Evolutionary conservation across 345 rosid species (phyloP).

Genomic region (Eucalyptus decipiens): DNA sequence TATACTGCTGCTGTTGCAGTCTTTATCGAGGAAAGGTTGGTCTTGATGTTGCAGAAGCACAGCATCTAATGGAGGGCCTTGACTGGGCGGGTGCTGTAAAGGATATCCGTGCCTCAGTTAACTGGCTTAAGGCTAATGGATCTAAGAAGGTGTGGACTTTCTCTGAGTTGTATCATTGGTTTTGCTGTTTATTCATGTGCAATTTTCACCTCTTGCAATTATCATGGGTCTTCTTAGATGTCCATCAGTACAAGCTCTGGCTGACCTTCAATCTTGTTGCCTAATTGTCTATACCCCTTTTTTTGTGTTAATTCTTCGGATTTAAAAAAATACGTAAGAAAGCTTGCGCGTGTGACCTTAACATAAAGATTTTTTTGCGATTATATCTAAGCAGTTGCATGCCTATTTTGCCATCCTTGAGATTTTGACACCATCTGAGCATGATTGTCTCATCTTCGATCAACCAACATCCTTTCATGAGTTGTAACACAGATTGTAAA

Average conservation of each 20-base stretch:
- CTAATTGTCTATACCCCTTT: background rate
- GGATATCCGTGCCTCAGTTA: constrained; percentile 75
- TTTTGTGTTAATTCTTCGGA: background rate
- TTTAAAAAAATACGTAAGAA: background rate
- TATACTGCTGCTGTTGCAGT: constrained; percentile 13
- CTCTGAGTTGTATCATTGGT: background rate
- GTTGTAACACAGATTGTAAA: background rate
- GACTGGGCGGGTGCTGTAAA: constrained; percentile 94
- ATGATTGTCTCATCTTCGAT: background rate
- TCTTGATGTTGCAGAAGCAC: constrained; percentile 82
- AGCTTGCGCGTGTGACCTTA: background rate
- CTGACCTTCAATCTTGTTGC: background rate
- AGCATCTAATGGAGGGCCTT: constrained; percentile 85
- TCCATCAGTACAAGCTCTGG: background rate
- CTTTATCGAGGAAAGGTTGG: constrained; percentile 96
- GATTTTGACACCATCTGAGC: background rate
- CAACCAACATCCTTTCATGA: background rate
- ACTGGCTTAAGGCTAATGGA: constrained; percentile 92
- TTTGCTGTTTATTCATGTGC: background rate
- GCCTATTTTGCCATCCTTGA: background rate
- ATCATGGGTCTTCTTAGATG: background rate
- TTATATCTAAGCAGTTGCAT: background rate
- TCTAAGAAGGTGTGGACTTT: constrained; percentile 52
- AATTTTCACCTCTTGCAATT: background rate
- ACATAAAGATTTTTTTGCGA: background rate